Conservation (phyloP, 129 eudicot genomes). For the Tagetes patula region DNA sequence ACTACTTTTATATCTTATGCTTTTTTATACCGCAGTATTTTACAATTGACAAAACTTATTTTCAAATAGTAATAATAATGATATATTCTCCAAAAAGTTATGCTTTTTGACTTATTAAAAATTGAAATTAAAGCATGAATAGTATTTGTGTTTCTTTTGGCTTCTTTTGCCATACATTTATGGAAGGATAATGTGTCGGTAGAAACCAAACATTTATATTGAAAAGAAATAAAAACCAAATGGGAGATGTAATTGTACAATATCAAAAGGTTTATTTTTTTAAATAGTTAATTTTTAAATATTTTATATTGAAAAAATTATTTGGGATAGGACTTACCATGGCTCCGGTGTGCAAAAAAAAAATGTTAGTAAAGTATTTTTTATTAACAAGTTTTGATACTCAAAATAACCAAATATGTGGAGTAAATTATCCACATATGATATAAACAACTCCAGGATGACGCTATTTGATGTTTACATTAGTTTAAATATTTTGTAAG, state of each 20-base stretch:
- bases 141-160: not conserved
- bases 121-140: not conserved
- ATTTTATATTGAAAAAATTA: too few species aligned
- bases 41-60: not conserved
- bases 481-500: too few species aligned
- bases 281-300: too few species aligned
- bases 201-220: not conserved
- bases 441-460: too few species aligned
- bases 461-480: too few species aligned
- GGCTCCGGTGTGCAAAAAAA: too few species aligned
- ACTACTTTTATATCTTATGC: not conserved
- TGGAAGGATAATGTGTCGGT: not conserved
- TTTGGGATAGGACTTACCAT: too few species aligned
- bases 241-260: not conserved
- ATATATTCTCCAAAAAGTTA: not conserved
- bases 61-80: not conserved
- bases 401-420: too few species aligned
- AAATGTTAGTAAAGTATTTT: too few species aligned
- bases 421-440: too few species aligned
- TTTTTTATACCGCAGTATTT: not conserved
- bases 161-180: not conserved
- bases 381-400: too few species aligned
- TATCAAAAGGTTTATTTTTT: not conserved
- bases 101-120: not conserved
- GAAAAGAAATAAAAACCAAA: not conserved